Evolutionary conservation across 2,329 filamentous ascomycete species (phyloP).

Genomic region (Scedosporium dehoogii): DNA sequence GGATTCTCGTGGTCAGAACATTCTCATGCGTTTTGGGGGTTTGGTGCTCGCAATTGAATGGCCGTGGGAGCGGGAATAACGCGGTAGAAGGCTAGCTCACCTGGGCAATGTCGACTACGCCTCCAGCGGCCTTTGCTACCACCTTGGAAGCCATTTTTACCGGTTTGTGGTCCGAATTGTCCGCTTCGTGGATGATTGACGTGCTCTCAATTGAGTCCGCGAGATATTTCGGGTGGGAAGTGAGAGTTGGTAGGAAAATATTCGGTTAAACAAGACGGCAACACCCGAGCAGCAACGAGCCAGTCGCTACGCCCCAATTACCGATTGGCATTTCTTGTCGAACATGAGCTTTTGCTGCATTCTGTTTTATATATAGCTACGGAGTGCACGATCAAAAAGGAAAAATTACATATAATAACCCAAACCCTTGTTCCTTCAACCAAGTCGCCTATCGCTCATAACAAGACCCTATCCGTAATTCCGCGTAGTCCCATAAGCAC

Average conservation of each 20-base stretch:
- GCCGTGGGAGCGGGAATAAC: neutral
- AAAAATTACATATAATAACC: neutral
- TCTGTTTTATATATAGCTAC: neutral
- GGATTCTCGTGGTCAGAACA: neutral
- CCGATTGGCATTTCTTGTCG: neutral
- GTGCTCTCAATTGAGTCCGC: neutral
- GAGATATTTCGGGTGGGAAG: neutral
- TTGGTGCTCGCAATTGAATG: neutral
- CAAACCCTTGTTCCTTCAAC: neutral
- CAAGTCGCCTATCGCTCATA: neutral
- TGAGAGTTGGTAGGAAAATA: neutral
- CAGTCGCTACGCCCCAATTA: neutral
- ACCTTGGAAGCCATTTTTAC: conserved; percentile 52
- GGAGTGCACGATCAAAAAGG: neutral
- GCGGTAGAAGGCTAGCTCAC: conserved; percentile 28
- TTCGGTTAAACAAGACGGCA: neutral
- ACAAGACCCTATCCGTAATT: neutral
- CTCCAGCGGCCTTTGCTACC: conserved; percentile 43
- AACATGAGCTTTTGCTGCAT: neutral
- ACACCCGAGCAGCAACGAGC: neutral
- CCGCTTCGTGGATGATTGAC: neutral
- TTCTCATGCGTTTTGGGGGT: neutral
- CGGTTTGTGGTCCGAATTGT: conserved; percentile 6
- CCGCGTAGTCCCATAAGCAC: neutral
- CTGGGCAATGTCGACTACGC: conserved; percentile 47